phyloP scores from a whole-genome alignment of 768 basidiomycete genomes.

The Filobasidium floriforme region DNA sequence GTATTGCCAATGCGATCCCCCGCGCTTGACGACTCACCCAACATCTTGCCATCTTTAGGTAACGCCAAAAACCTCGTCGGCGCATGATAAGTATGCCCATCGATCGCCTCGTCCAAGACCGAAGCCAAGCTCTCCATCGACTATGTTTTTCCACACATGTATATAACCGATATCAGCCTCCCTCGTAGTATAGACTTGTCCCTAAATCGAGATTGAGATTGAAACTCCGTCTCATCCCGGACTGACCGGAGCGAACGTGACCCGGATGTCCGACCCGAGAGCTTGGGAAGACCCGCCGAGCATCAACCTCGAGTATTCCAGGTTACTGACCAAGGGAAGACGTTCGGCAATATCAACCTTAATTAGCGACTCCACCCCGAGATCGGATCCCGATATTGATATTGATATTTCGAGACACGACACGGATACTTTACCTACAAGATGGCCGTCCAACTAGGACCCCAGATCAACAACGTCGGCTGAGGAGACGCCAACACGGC shows the following conservation, averaged over 20 bases:
- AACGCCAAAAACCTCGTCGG: background rate
- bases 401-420: too few species aligned
- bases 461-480: background rate
- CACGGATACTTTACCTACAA: too few species aligned
- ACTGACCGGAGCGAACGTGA: slow-evolving; percentile 1
- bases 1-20: too few species aligned
- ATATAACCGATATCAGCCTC: background rate
- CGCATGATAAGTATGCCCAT: slow-evolving; percentile 3
- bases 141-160: background rate
- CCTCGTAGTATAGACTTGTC: background rate
- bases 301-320: background rate
- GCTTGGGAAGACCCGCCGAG: background rate
- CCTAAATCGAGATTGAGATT: too few species aligned
- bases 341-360: too few species aligned
- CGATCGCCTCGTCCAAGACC: slow-evolving; percentile 7
- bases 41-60: slow-evolving; percentile 3
- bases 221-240: too few species aligned
- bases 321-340: background rate
- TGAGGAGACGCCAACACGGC: background rate
- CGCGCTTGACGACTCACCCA: slow-evolving; percentile 1
- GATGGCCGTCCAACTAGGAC: slow-evolving; percentile 4
- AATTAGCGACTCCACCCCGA: too few species aligned
- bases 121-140: slow-evolving; percentile 6
- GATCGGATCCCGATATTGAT: too few species aligned
- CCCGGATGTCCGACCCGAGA: background rate